Percentiles rank a stretch among this genome's conserved stretches.
Conservation (phyloP, 1,284 basidiomycete genomes). For the Heterobasidion irregulare region DNA sequence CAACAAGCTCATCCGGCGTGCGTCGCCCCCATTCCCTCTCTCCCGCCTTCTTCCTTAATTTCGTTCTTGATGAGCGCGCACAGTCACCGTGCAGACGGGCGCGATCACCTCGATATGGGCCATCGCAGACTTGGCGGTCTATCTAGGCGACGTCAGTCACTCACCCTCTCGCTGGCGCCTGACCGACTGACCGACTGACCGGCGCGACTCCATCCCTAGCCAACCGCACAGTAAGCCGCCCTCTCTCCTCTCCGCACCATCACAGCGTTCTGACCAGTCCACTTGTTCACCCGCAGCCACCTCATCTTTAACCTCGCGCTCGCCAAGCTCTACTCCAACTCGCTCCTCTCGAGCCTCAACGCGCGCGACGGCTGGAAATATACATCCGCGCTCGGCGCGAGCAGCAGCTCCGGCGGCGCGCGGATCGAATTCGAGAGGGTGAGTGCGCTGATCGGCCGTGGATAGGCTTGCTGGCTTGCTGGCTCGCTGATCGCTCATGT, state of each 20-base stretch:
- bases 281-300: background rate
- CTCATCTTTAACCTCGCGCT: background rate
- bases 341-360: background rate
- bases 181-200: no score
- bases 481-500: no score
- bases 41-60: background rate
- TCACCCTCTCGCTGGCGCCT: no score
- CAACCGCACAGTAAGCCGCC: background rate
- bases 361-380: background rate
- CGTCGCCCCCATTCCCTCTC: background rate
- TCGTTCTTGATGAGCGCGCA: no score
- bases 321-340: background rate
- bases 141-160: slow-evolving; percentile 10
- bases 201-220: background rate
- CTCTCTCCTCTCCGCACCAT: background rate
- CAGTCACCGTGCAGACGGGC: background rate
- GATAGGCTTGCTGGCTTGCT: no score
- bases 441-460: no score
- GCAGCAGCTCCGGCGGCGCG: no score
- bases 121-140: slow-evolving; percentile 16
- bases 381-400: background rate
- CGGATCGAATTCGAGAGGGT: no score
- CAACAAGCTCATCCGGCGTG: background rate
- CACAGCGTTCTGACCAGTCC: background rate
- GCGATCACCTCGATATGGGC: slow-evolving; percentile 9